Conservation (phyloP, 192 early-diverging fungal species). For the Tieghemiomyces parasiticus region DNA sequence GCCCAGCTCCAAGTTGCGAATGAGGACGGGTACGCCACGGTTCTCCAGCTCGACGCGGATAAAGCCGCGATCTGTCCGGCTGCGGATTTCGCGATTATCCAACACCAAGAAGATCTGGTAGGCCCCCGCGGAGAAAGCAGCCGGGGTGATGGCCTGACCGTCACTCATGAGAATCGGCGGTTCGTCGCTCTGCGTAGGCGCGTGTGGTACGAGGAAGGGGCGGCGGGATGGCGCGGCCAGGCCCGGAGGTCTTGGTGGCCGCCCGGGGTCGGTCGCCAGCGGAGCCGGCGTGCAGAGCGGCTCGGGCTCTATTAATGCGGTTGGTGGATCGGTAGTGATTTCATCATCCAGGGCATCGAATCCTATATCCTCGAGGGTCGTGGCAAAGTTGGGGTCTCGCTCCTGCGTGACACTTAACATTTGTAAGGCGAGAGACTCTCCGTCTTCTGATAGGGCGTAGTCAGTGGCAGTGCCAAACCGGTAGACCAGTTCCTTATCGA, state of each 20-base stretch:
- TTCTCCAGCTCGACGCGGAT: slow-evolving; percentile 49
- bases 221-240: too few relatives aligned
- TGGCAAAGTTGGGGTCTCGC: slow-evolving; percentile 13
- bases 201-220: too few relatives aligned
- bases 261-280: too few relatives aligned
- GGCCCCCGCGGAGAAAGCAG: slow-evolving; percentile 15
- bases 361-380: slow-evolving; percentile 14
- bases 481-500: slow-evolving; percentile 48
- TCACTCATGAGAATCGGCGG: too few relatives aligned
- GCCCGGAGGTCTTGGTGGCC: too few relatives aligned
- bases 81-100: slow-evolving; percentile 72
- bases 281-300: too few relatives aligned
- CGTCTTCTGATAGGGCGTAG: slow-evolving; percentile 59
- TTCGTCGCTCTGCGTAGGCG: too few relatives aligned
- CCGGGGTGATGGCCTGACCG: slow-evolving; percentile 16
- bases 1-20: slow-evolving; percentile 58
- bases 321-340: too few relatives aligned
- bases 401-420: slow-evolving; percentile 25
- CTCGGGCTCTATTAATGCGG: too few relatives aligned
- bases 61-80: slow-evolving; percentile 46
- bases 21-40: slow-evolving; percentile 35
- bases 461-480: slow-evolving; percentile 39
- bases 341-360: too few relatives aligned
- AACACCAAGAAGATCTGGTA: slow-evolving; percentile 51
- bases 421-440: slow-evolving; percentile 37